Percentiles rank a stretch among this genome's conserved stretches.
phyloP scores from a whole-genome alignment of 2,329 filamentous ascomycete genomes.

The Penicillium verrucosum region DNA sequence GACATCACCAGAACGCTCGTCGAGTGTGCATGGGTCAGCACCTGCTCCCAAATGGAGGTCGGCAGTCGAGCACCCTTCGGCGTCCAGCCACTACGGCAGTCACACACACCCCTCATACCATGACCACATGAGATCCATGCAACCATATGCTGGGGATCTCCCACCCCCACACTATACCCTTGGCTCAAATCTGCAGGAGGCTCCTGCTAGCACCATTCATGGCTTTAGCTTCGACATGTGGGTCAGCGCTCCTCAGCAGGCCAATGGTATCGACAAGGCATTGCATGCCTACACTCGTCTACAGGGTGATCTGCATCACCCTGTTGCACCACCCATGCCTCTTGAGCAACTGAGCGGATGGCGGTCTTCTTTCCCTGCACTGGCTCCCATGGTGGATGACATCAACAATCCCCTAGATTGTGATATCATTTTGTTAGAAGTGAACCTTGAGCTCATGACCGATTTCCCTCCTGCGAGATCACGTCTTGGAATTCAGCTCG shows the following conservation, averaged over 20 bases:
- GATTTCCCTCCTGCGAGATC: constrained; percentile 44
- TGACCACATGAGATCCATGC: constrained; percentile 32
- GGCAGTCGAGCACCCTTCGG: constrained; percentile 31
- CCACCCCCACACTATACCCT: constrained; percentile 35
- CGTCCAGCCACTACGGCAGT: constrained; percentile 29
- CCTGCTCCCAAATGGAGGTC: constrained; percentile 33
- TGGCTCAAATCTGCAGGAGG: constrained; percentile 34
- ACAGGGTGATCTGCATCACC: constrained; percentile 38
- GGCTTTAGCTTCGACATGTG: constrained; percentile 47
- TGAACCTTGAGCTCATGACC: constrained; percentile 43
- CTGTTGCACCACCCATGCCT: constrained; percentile 34
- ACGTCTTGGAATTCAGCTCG: constrained; percentile 42
- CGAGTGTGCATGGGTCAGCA: constrained; percentile 31
- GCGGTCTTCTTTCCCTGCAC: constrained; percentile 41
- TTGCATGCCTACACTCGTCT: constrained; percentile 46
- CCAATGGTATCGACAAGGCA: constrained; percentile 38
- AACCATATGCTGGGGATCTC: constrained; percentile 34
- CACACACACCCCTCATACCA: constrained; percentile 29
- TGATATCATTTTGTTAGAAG: constrained; percentile 46
- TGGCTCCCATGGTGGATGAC: constrained; percentile 37
- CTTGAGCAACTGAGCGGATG: constrained; percentile 42
- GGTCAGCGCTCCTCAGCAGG: constrained; percentile 40
- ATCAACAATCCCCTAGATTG: constrained; percentile 35
- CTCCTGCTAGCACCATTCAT: constrained; percentile 29
- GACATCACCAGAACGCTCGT: constrained; percentile 32